phyloP scores from a whole-genome alignment of 495 filamentous ascomycete genomes.

The Bathelium albidoporum region DNA sequence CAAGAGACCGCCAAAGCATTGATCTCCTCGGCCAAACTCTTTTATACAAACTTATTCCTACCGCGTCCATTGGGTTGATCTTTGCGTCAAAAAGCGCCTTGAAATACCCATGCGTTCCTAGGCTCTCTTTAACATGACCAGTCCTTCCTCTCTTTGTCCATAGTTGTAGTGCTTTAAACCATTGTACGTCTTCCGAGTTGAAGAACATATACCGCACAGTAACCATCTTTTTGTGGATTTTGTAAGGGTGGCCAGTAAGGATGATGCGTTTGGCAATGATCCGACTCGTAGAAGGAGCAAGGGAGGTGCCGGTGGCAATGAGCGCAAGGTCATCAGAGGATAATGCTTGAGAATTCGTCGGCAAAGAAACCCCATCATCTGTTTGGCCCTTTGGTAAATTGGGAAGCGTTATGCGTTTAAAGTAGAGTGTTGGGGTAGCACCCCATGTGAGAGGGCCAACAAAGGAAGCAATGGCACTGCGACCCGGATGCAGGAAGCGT shows the following conservation, averaged over 20 bases:
- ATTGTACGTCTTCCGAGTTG: slow-evolving; percentile 83
- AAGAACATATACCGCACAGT: slow-evolving; percentile 99
- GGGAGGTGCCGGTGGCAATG: slow-evolving; percentile 74
- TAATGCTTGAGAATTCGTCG: not conserved
- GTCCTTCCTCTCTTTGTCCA: slow-evolving; percentile 85
- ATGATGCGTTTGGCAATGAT: slow-evolving; percentile 91
- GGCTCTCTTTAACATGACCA: slow-evolving; percentile 82
- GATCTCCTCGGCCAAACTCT: slow-evolving; percentile 74
- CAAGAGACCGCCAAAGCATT: slow-evolving; percentile 29
- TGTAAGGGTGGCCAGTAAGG: slow-evolving; percentile 90
- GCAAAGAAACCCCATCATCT: slow-evolving; percentile 20
- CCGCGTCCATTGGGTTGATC: slow-evolving; percentile 87
- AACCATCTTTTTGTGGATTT: slow-evolving; percentile 94
- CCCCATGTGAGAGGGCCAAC: slow-evolving; percentile 90
- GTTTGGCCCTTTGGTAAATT: slow-evolving; percentile 24
- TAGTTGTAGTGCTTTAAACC: slow-evolving; percentile 91
- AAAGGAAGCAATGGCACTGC: slow-evolving; percentile 83
- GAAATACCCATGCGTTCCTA: slow-evolving; percentile 98
- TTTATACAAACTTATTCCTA: slow-evolving; percentile 91
- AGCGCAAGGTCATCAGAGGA: slow-evolving; percentile 44
- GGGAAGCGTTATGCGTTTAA: slow-evolving; percentile 41
- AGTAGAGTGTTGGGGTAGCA: slow-evolving; percentile 77
- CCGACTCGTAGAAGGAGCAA: slow-evolving; percentile 65
- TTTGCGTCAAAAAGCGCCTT: slow-evolving; percentile 95
- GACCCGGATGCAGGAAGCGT: slow-evolving; percentile 82